Evolutionary conservation across 1,284 basidiomycete genomes (phyloP), one percentile per base, ranked within the genome.

Genomic region (Ustilago sp.): DNA sequence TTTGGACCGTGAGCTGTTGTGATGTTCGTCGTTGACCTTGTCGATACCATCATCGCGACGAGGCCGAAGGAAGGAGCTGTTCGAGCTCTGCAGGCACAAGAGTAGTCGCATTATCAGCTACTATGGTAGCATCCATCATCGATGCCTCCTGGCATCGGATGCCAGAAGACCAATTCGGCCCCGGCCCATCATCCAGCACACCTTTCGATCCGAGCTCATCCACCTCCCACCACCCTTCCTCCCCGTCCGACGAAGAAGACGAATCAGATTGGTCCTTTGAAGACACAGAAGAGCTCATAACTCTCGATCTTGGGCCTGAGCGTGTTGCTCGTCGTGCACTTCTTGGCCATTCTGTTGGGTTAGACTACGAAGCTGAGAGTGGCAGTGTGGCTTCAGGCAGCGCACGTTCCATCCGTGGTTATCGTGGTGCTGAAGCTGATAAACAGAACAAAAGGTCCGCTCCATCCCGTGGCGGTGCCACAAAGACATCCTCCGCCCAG

Each of bases 261-360:
- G 58, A 28, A 1, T 77, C 70, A 3, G 61, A 64, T 3, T 77
- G 75, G 75, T 74, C 75, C 11, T 74, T 31, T 13, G n/a, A 41
- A 23, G 75, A 77, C 47, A 17, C 48, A 17, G 62, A 70, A 47
- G 61, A 74, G 56, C 63, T 77, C 3, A 50, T 77, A 11, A 70
- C 68, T 3, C 56, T 77, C 3, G 75, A 77, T 36, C 54, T 77
- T 12, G 75, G 75, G 4, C 52, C 60, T 4, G 71, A 77, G 2
- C 51, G 59, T 0, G 53, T 67, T 3, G 70, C 75, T 1, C 65
- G 65, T 23, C 58, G 68, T 1, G 64, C 71, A 0, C 47, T 77
- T 2, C 65, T 77, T 1, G 70, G 71, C 13, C 65, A 63, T 48
- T 50, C 53, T 41, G 64, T 39, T 5, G 65, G 65, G 1, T 32